Evolutionary conservation across 2,329 filamentous ascomycete species (phyloP).

Genomic region (Tympanopsis confertula): DNA sequence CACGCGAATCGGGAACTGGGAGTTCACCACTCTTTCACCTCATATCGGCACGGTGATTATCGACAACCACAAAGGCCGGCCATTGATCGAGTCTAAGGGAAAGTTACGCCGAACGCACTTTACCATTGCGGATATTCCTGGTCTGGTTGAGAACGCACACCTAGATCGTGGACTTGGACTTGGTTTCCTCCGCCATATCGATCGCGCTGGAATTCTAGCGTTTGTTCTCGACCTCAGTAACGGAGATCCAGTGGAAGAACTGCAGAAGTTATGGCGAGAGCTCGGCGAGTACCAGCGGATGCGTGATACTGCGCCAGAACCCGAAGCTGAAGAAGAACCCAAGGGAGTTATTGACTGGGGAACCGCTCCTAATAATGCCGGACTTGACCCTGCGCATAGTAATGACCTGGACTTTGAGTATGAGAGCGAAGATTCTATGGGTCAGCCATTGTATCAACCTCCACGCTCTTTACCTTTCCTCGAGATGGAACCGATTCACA

Average conservation of each 20-base stretch:
- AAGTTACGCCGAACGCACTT: conserved; percentile 41
- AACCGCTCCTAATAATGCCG: not conserved
- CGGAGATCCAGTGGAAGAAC: conserved; percentile 42
- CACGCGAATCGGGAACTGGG: conserved; percentile 56
- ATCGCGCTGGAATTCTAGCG: conserved; percentile 53
- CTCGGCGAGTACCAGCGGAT: conserved; percentile 47
- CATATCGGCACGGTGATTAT: conserved; percentile 59
- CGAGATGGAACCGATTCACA: not conserved
- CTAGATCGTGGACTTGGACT: conserved; percentile 54
- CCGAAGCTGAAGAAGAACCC: not conserved
- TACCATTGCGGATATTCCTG: conserved; percentile 59
- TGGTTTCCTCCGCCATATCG: conserved; percentile 58
- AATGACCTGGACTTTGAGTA: too few species aligned
- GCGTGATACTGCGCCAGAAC: conserved; percentile 26
- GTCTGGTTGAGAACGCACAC: conserved; percentile 54
- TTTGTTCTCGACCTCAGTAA: conserved; percentile 55
- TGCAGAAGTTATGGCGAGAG: conserved; percentile 53
- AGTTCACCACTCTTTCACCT: conserved; percentile 58
- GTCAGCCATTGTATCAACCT: not conserved
- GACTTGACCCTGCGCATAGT: too few species aligned
- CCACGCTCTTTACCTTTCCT: not conserved
- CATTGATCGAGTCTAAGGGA: conserved; percentile 21
- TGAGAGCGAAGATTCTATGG: not conserved
- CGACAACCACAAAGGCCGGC: conserved; percentile 30
- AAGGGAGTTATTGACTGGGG: too few species aligned